phyloP scores from a whole-genome alignment of 2,329 filamentous ascomycete species.

The Sporothrix variecibatus region DNA sequence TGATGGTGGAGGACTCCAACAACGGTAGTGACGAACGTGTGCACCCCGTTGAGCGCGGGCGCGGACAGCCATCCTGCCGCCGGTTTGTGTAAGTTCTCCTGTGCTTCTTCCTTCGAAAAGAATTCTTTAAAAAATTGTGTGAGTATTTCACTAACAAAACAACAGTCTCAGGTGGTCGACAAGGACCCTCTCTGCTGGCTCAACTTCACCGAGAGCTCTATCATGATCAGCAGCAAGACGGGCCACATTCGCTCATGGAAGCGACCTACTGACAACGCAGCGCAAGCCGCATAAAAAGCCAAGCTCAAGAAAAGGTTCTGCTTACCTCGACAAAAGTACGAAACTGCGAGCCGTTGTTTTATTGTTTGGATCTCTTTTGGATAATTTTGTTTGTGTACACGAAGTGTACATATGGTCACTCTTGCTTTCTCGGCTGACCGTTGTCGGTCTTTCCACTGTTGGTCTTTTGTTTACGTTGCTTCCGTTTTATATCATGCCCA shows the following conservation, averaged over 20 bases:
- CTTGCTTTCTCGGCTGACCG: neutral
- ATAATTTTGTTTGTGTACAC: neutral
- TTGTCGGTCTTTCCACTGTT: neutral
- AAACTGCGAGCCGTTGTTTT: neutral
- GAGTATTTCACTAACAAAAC: neutral
- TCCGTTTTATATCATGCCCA: neutral
- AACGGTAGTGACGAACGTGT: constrained; percentile 55
- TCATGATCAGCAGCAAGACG: constrained; percentile 88
- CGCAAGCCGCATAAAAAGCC: constrained; percentile 29
- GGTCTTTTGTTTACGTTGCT: neutral
- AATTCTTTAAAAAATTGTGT: too few relatives aligned
- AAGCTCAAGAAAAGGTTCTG: neutral
- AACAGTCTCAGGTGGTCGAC: constrained; percentile 77
- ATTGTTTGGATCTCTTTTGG: neutral
- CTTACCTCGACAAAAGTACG: neutral
- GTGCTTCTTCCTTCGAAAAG: neutral
- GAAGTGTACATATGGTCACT: neutral
- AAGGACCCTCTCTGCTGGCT: constrained; percentile 86
- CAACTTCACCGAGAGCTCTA: constrained; percentile 89
- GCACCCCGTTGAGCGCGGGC: constrained; percentile 82
- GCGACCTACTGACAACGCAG: constrained; percentile 44
- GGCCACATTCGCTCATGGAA: constrained; percentile 61
- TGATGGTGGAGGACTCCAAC: constrained; percentile 29
- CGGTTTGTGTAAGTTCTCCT: constrained; percentile 71
- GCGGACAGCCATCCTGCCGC: constrained; percentile 81